Evolutionary conservation across 2,329 filamentous ascomycete species (phyloP).

Genomic region (Alternaria sp.): DNA sequence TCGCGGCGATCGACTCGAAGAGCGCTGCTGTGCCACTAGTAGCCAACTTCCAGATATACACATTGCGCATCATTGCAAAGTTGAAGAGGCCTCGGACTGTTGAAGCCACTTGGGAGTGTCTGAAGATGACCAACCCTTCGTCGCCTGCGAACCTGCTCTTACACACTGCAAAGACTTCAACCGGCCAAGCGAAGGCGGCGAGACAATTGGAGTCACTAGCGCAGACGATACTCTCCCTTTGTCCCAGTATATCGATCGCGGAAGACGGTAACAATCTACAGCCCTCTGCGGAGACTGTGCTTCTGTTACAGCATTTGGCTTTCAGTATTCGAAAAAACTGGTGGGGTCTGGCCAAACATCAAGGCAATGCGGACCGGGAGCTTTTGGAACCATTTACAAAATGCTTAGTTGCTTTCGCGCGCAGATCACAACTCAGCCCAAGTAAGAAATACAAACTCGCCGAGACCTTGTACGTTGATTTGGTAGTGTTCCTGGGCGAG

Average conservation of each 20-base stretch:
- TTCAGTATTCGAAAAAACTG: slow-evolving; percentile 69
- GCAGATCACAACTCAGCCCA: slow-evolving; percentile 57
- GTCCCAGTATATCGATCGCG: slow-evolving; percentile 71
- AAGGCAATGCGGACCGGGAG: slow-evolving; percentile 69
- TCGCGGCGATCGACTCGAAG: slow-evolving; percentile 55
- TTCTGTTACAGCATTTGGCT: slow-evolving; percentile 71
- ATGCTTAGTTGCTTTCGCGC: slow-evolving; percentile 68
- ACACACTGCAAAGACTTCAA: slow-evolving; percentile 57
- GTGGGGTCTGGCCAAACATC: slow-evolving; percentile 70
- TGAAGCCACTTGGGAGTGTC: slow-evolving; percentile 64
- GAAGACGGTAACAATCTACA: slow-evolving; percentile 69
- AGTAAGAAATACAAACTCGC: slow-evolving; percentile 54
- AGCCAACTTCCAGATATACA: slow-evolving; percentile 70
- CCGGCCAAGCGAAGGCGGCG: slow-evolving; percentile 64
- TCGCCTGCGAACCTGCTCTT: slow-evolving; percentile 68
- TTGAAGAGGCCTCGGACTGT: slow-evolving; percentile 67
- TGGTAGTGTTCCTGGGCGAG: slow-evolving; percentile 22
- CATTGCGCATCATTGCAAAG: slow-evolving; percentile 69
- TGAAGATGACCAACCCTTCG: slow-evolving; percentile 62
- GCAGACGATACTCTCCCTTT: slow-evolving; percentile 70
- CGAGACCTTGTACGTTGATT: slow-evolving; percentile 37
- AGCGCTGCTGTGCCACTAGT: slow-evolving; percentile 61
- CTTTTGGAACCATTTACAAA: slow-evolving; percentile 70
- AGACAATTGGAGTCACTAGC: slow-evolving; percentile 73
- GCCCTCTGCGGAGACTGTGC: slow-evolving; percentile 64